Evolutionary conservation across 2,329 filamentous ascomycete species (phyloP).

Genomic region (Waltergamsia citrina): DNA sequence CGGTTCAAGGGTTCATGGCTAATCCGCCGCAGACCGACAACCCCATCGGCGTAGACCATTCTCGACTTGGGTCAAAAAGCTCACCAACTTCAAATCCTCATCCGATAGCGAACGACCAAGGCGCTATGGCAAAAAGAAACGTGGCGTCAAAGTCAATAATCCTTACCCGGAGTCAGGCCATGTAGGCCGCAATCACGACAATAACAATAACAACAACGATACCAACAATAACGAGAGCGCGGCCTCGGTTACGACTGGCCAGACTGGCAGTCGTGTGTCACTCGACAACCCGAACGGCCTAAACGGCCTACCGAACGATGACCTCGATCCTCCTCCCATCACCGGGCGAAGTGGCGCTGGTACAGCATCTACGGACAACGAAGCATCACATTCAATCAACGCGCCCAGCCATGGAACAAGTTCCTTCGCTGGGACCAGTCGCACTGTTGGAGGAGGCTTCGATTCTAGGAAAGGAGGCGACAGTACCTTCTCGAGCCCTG

Average conservation of each 20-base stretch:
- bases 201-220: conserved; percentile 15
- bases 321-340: background rate
- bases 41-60: conserved; percentile 72
- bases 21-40: conserved; percentile 40
- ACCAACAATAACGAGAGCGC: conserved; percentile 31
- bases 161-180: conserved; percentile 82
- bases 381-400: conserved; percentile 63
- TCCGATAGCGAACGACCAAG: conserved; percentile 45
- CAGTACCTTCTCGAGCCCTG: conserved; percentile 74
- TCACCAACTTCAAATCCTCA: conserved; percentile 75
- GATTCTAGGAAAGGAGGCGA: conserved; percentile 62
- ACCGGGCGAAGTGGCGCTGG: conserved; percentile 64
- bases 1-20: too few relatives aligned
- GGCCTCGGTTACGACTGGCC: conserved; percentile 46
- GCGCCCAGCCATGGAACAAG: conserved; percentile 65
- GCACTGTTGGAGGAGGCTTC: conserved; percentile 56
- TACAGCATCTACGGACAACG: conserved; percentile 76
- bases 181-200: conserved; percentile 19
- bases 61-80: conserved; percentile 86
- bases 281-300: conserved; percentile 26
- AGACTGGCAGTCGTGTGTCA: conserved; percentile 45
- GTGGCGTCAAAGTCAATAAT: conserved; percentile 63
- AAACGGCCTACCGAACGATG: background rate
- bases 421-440: conserved; percentile 62
- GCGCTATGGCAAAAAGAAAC: conserved; percentile 41